Conservation (phyloP, 2,329 filamentous ascomycete genomes). For the Cladophialophora carrionii region DNA sequence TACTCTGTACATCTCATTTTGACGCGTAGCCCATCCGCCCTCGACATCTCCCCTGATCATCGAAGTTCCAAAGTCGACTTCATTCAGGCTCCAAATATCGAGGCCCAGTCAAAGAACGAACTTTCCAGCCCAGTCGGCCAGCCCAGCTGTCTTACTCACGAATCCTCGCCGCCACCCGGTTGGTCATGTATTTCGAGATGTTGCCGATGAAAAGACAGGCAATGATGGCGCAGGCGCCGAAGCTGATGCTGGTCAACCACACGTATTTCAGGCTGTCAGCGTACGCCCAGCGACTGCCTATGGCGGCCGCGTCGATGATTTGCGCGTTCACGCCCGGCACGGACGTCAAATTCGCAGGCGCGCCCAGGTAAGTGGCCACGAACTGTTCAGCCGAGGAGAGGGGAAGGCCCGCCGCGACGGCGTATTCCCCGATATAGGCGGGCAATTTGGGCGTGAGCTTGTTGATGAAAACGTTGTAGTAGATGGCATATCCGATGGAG, state of each 20-base stretch:
- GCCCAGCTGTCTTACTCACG: conserved; percentile 1
- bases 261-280: conserved; percentile 19
- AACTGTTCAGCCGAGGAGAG: conserved; percentile 13
- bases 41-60: not conserved
- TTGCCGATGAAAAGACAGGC: conserved; percentile 23
- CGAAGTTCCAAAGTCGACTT: not conserved
- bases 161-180: conserved; percentile 21
- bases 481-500: conserved; percentile 63
- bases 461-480: conserved; percentile 57
- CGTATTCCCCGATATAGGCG: conserved; percentile 44
- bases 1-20: not conserved
- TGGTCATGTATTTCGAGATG: conserved; percentile 21
- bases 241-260: conserved; percentile 20
- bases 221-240: conserved; percentile 20
- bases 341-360: conserved; percentile 26
- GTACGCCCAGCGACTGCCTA: conserved; percentile 23
- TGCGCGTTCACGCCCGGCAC: conserved; percentile 19
- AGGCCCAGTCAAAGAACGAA: not conserved
- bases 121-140: not conserved
- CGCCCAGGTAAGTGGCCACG: conserved; percentile 23
- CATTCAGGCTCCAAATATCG: not conserved
- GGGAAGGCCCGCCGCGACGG: conserved; percentile 31
- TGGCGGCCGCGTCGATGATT: conserved; percentile 12
- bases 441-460: conserved; percentile 49
- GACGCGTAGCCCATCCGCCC: not conserved